Base-by-base conservation (phyloP, 2,329 filamentous ascomycete species). In the Periconia macrospinosa region DNA sequence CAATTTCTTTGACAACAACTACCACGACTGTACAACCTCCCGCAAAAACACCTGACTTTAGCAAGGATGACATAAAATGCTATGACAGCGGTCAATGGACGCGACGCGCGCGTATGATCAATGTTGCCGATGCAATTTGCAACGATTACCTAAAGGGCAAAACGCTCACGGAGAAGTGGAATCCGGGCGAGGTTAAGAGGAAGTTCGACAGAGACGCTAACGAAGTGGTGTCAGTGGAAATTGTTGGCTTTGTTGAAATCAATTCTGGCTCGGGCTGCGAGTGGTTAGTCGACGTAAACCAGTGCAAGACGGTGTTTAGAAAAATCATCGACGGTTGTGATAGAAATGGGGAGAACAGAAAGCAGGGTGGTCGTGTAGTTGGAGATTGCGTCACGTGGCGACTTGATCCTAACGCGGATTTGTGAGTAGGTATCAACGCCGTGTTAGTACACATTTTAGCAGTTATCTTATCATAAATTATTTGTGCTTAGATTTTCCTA, bases 261-360 rank as follows among this genome's bases (percentile, higher is more conserved):
- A 18, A n/a, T 41, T 18, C 37, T 18, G 37, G 37, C 17, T 40
- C 37, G 9, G 52, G 52, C 11, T 54, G 52, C 35, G 35, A 50
- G 27, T 55, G 53, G 53, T 41, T 43, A 14, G 40, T 55, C 13
- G 41, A 51, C 27, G 46, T 27, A 35, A 18, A 37, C 20, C 19
- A 15, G 27, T 55, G 53, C 30, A 52, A 45, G 43, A 19, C 37
- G 17, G 44, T 51, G 40, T 51, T 51, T 23, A n/a, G 48, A 13
- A 55, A 55, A 44, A 47, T 55, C 17, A 55, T 51, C 11, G 53
- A 55, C 23, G 40, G 30, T 3, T 55, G 49, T 30, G 53, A 55
- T 37, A 48, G 5, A 20, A 33, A 48, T 30, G 43, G 20, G 18
- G 45, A 14, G 45, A 33, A 42, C 27, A 17, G 41, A 14, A 55